These are phyloP conservation scores for Conticribra guillardii DNA, from an alignment of 108 stramenopile genomes.

Conservation along the genomic window DNA sequence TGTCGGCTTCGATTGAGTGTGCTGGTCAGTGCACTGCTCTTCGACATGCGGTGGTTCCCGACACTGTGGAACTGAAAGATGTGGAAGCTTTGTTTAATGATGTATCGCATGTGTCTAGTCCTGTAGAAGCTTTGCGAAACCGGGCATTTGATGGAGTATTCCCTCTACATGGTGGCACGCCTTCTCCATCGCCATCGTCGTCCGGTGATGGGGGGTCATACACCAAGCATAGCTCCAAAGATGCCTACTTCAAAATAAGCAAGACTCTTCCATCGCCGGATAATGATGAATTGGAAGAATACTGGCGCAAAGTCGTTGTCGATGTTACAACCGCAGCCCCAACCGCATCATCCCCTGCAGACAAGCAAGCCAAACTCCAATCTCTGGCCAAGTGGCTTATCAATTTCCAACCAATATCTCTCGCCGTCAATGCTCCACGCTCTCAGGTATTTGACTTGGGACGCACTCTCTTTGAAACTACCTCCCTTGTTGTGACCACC, in stretches of 20 bases:
- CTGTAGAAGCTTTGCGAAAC: constrained; percentile 53
- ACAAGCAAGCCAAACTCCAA: constrained; percentile 22
- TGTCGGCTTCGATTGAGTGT: constrained; percentile 82
- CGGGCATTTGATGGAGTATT: constrained; percentile 77
- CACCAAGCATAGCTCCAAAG: constrained; percentile 51
- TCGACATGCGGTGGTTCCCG: constrained; percentile 76
- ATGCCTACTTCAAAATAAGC: constrained; percentile 67
- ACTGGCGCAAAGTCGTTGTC: constrained; percentile 85
- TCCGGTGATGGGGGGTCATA: constrained; percentile 48
- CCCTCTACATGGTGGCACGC: constrained; percentile 54
- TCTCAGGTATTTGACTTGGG: constrained; percentile 59
- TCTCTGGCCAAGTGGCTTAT: constrained; percentile 57
- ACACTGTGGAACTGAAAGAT: constrained; percentile 42
- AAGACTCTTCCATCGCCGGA: constrained; percentile 44
- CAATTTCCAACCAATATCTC: constrained; percentile 59
- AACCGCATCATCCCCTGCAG: constrained; percentile 18
- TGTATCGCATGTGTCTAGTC: constrained; percentile 34
- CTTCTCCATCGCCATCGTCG: constrained; percentile 49
- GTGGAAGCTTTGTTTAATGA: constrained; percentile 58
- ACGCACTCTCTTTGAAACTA: constrained; percentile 67
- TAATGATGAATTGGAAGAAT: constrained; percentile 64
- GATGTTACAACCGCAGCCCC: constrained; percentile 65
- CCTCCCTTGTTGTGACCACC: constrained; percentile 80
- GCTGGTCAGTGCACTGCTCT: constrained; percentile 90
- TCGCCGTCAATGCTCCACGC: constrained; percentile 76